phyloP scores from a whole-genome alignment of 2,329 filamentous ascomycete genomes.

The Aphanocladium album region DNA sequence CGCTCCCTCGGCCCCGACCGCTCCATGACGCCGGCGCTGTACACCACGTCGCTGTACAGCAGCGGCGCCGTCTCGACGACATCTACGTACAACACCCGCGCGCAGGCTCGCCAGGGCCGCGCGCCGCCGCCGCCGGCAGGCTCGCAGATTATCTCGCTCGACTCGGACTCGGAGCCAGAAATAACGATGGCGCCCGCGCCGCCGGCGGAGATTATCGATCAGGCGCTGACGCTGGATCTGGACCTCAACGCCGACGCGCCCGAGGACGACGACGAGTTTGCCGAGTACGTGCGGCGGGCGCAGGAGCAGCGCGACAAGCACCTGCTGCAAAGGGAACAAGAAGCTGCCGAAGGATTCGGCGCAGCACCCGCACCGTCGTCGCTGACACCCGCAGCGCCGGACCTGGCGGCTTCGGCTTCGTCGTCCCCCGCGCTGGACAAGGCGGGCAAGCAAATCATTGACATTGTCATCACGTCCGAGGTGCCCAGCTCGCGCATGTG shows the following conservation, averaged over 20 bases:
- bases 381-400: background rate
- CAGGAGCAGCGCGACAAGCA: slow-evolving; percentile 24
- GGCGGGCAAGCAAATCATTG: slow-evolving; percentile 15
- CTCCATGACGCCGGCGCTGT: background rate
- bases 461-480: slow-evolving; percentile 52
- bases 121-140: background rate
- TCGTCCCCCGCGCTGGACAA: background rate
- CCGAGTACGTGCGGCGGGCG: slow-evolving; percentile 41
- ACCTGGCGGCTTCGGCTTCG: slow-evolving; percentile 3
- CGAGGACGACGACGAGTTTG: slow-evolving; percentile 38
- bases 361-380: background rate
- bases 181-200: slow-evolving; percentile 19
- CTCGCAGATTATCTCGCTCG: slow-evolving; percentile 25
- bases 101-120: background rate
- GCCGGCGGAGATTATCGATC: background rate
- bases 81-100: background rate
- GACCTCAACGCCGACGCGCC: slow-evolving; percentile 17
- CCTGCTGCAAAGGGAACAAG: background rate
- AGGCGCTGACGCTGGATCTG: slow-evolving; percentile 5
- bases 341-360: slow-evolving; percentile 19
- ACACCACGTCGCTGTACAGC: background rate
- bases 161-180: slow-evolving; percentile 26
- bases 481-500: slow-evolving; percentile 53
- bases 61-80: background rate
- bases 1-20: slow-evolving; percentile 8